Percentiles rank a stretch among this genome's conserved stretches.
These are phyloP conservation scores for Monosporozyma yasuniensis DNA, from an alignment of 805 yeast genomes.

Conservation along the genomic window DNA sequence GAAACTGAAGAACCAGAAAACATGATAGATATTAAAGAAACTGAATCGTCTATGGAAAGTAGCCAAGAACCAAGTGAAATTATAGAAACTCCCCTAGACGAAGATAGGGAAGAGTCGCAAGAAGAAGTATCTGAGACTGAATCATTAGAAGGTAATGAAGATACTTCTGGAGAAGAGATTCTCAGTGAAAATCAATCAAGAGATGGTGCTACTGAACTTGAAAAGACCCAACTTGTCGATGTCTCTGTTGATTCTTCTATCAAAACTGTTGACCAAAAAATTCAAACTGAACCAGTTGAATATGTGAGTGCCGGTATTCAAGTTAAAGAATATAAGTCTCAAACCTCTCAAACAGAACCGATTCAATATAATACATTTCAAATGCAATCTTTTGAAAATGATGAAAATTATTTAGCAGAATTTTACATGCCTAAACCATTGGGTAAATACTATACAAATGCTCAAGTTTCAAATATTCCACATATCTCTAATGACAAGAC, in stretches of 20 bases:
- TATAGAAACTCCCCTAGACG: slow-evolving; percentile 4
- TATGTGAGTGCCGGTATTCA: slow-evolving; percentile 16
- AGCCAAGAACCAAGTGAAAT: slow-evolving; percentile 6
- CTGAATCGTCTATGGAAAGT: slow-evolving; percentile 5
- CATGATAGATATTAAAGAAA: background rate
- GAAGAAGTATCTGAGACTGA: background rate
- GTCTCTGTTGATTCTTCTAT: background rate
- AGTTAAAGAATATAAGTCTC: slow-evolving; percentile 3
- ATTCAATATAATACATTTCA: slow-evolving; percentile 8
- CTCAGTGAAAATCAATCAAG: background rate
- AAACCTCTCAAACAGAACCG: slow-evolving; percentile 17
- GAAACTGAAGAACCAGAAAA: background rate
- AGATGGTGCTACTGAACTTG: background rate
- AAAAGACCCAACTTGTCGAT: background rate
- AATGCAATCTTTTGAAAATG: slow-evolving; percentile 27
- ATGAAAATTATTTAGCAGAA: slow-evolving; percentile 27
- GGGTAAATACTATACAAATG: slow-evolving; percentile 16
- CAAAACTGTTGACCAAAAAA: background rate
- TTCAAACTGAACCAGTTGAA: slow-evolving; percentile 10
- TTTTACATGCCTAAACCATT: slow-evolving; percentile 16
- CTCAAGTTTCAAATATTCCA: slow-evolving; percentile 9
- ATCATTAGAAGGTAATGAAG: background rate
- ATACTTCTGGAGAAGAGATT: background rate
- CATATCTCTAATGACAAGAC: slow-evolving; percentile 10
- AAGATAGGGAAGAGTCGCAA: background rate